These are phyloP conservation scores for Aspergillus pseudonomiae DNA, from an alignment of 2,329 filamentous ascomycete species.

Conservation along the genomic window DNA sequence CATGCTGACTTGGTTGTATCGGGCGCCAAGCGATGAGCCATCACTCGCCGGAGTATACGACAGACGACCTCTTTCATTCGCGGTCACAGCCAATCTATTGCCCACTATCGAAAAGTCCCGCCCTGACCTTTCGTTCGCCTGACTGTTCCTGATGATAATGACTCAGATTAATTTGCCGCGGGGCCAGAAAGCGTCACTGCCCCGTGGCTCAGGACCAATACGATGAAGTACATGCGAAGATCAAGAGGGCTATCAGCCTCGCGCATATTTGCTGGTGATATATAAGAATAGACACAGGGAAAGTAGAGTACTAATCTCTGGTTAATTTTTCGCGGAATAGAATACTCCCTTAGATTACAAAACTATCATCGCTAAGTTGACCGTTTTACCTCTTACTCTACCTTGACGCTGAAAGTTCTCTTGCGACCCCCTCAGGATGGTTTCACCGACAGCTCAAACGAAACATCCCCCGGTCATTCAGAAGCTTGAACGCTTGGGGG, in stretches of 20 bases:
- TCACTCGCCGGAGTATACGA: neutral
- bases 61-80: constrained; percentile 1
- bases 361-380: neutral
- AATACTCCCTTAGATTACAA: neutral
- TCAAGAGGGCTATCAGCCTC: constrained; percentile 17
- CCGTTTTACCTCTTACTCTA: neutral
- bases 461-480: constrained; percentile 15
- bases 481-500: constrained; percentile 10
- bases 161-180: constrained; percentile 19
- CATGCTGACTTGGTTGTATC: constrained; percentile 17
- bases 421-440: constrained; percentile 7
- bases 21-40: constrained; percentile 18
- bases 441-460: constrained; percentile 9
- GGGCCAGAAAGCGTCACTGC: constrained; percentile 16
- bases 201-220: constrained; percentile 16
- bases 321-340: neutral
- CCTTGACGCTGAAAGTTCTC: neutral
- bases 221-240: constrained; percentile 9
- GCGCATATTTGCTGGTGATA: neutral
- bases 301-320: neutral
- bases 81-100: neutral
- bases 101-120: neutral
- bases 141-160: constrained; percentile 21
- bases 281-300: neutral
- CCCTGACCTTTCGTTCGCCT: constrained; percentile 19